Evolutionary conservation across 257 asterid genomes (phyloP).

Genomic region (Ajuga chamaepitys): DNA sequence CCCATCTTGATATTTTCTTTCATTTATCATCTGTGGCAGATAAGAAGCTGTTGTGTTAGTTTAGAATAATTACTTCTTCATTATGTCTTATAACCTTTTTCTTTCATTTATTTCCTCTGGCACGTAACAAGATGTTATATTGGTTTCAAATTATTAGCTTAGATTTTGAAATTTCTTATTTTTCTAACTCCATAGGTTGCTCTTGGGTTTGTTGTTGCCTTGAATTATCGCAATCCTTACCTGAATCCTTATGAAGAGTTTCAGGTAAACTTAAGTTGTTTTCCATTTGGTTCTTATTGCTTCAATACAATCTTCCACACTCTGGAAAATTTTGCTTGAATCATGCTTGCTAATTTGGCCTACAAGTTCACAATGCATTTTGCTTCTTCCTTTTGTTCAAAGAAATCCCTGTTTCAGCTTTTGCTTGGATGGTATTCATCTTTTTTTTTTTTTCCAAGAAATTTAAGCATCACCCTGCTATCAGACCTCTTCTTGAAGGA

Average conservation of each 20-base stretch:
- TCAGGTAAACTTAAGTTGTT: conserved; percentile 49
- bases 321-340: neutral
- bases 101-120: neutral
- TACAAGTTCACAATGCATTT: neutral
- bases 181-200: conserved; percentile 51
- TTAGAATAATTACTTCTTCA: neutral
- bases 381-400: neutral
- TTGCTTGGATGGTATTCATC: neutral
- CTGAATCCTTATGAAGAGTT: conserved; percentile 92
- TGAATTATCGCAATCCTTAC: conserved; percentile 82
- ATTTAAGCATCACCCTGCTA: conserved; percentile 85
- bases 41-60: neutral
- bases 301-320: neutral
- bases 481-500: conserved; percentile 78
- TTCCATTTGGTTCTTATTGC: conserved; percentile 3
- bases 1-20: neutral
- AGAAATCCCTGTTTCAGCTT: too few relatives aligned
- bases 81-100: neutral
- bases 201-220: conserved; percentile 78
- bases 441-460: conserved; percentile 36
- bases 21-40: neutral
- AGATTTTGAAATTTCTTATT: neutral
- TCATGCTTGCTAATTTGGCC: neutral
- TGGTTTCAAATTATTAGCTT: neutral
- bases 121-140: neutral